phyloP scores from a whole-genome alignment of 2,329 filamentous ascomycete species.

The Juglanconis oblonga region DNA sequence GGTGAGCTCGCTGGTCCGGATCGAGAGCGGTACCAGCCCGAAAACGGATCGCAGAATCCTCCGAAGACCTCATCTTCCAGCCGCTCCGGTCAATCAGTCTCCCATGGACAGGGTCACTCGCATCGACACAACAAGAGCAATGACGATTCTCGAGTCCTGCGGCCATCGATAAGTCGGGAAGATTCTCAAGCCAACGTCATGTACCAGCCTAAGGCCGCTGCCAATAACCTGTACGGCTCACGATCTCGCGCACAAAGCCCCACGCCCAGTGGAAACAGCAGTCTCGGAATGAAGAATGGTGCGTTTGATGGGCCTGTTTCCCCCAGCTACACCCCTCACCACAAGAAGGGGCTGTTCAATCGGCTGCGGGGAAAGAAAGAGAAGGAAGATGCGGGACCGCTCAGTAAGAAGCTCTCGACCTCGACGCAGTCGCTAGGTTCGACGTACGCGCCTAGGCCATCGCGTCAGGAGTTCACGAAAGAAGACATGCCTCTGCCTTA shows the following conservation, averaged over 20 bases:
- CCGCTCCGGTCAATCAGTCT: constrained; percentile 56
- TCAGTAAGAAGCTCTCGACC: constrained; percentile 45
- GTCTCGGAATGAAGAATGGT: constrained; percentile 46
- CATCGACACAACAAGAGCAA: constrained; percentile 69
- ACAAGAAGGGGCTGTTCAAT: constrained; percentile 49
- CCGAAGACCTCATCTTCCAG: constrained; percentile 63
- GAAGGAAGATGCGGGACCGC: constrained; percentile 48
- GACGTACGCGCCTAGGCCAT: constrained; percentile 34
- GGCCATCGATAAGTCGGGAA: constrained; percentile 74
- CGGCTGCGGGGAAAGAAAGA: constrained; percentile 51
- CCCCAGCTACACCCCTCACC: constrained; percentile 44
- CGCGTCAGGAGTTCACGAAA: constrained; percentile 44
- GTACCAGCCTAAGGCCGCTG: constrained; percentile 43
- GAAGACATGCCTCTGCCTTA: constrained; percentile 27
- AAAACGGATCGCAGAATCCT: constrained; percentile 42
- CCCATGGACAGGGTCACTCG: constrained; percentile 63
- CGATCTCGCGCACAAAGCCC: constrained; percentile 72
- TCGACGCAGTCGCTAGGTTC: constrained; percentile 52
- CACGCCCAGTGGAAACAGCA: constrained; percentile 65
- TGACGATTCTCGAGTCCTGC: constrained; percentile 62
- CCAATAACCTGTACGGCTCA: constrained; percentile 42
- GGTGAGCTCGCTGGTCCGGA: constrained; percentile 67
- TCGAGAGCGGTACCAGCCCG: constrained; percentile 61
- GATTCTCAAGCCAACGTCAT: constrained; percentile 57
- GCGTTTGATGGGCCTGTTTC: constrained; percentile 56